Evolutionary conservation across 768 basidiomycete genomes (phyloP).

Genomic region (Phylloporus sp.): DNA sequence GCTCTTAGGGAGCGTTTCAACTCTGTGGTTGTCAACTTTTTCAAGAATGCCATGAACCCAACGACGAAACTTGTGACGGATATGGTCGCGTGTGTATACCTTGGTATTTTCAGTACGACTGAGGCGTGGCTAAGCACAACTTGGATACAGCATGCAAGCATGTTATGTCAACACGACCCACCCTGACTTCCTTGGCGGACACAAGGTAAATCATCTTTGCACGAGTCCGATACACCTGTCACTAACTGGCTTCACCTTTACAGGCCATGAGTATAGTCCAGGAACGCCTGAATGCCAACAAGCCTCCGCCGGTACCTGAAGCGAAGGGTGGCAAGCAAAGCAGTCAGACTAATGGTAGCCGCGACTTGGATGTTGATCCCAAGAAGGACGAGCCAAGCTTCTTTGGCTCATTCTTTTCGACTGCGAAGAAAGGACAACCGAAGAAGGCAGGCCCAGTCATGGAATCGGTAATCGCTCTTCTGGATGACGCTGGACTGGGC

Average conservation of each 20-base stretch:
- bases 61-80: conserved; percentile 94
- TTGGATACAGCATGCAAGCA: conserved; percentile 79
- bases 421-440: conserved; percentile 56
- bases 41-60: conserved; percentile 90
- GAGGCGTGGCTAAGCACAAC: background rate
- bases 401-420: conserved; percentile 93
- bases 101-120: background rate
- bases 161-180: conserved; percentile 99
- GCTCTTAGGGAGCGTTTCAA: conserved; percentile 97
- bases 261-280: conserved; percentile 87
- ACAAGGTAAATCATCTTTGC: conserved; percentile 52
- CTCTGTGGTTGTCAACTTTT: conserved; percentile 92
- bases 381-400: conserved; percentile 91
- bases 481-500: conserved; percentile 4
- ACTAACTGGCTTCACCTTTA: conserved; percentile 3
- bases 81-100: conserved; percentile 73
- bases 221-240: background rate
- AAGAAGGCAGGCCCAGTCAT: conserved; percentile 58
- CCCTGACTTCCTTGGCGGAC: conserved; percentile 96
- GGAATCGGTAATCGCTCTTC: conserved; percentile 47
- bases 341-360: conserved; percentile 81
- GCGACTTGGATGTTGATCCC: conserved; percentile 86
- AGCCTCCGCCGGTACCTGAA: conserved; percentile 59
- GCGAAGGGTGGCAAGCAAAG: conserved; percentile 66
- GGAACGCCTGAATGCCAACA: conserved; percentile 78